Percentiles rank a stretch among this genome's conserved stretches.
Evolutionary conservation across 805 yeast species (phyloP).

Genomic region (Candida gorgasii): DNA sequence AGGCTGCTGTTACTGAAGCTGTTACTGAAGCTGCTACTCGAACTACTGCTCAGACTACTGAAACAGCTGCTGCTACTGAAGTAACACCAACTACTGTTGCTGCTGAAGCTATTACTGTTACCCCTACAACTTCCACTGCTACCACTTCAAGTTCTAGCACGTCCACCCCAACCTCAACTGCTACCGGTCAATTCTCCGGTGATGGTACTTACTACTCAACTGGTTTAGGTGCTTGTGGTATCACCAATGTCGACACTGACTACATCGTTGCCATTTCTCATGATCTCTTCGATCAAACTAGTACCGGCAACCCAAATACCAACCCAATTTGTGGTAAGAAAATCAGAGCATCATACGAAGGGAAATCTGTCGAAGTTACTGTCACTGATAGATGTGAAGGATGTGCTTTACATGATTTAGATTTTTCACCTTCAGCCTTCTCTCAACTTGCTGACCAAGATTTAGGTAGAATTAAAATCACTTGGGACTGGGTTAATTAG

Average conservation of each 20-base stretch:
- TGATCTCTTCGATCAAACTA: constrained; percentile 36
- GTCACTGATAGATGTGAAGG: constrained; percentile 61
- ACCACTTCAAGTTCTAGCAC: constrained; percentile 13
- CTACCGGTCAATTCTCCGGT: constrained; percentile 17
- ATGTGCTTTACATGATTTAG: constrained; percentile 51
- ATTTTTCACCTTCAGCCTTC: constrained; percentile 64
- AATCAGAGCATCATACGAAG: constrained; percentile 47
- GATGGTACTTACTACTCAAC: constrained; percentile 52
- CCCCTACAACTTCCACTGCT: constrained; percentile 13
- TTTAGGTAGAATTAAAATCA: constrained; percentile 54
- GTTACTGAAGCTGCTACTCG: constrained; percentile 6
- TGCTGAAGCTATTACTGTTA: not conserved
- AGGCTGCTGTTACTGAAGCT: no score
- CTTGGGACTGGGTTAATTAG: constrained; percentile 40
- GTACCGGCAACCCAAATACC: constrained; percentile 40
- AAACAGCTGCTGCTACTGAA: constrained; percentile 6
- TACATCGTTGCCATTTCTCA: constrained; percentile 54
- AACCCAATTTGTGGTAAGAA: constrained; percentile 55
- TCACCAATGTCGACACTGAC: constrained; percentile 45
- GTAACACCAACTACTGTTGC: constrained; percentile 1
- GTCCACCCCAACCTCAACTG: constrained; percentile 13
- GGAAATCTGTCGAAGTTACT: constrained; percentile 55
- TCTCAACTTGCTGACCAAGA: constrained; percentile 47
- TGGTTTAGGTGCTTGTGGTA: constrained; percentile 59
- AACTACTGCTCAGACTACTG: constrained; percentile 14